Evolutionary conservation across 2,329 filamentous ascomycete species (phyloP), one percentile per base, ranked within the genome.

Genomic region (Colletotrichum tropicicola): DNA sequence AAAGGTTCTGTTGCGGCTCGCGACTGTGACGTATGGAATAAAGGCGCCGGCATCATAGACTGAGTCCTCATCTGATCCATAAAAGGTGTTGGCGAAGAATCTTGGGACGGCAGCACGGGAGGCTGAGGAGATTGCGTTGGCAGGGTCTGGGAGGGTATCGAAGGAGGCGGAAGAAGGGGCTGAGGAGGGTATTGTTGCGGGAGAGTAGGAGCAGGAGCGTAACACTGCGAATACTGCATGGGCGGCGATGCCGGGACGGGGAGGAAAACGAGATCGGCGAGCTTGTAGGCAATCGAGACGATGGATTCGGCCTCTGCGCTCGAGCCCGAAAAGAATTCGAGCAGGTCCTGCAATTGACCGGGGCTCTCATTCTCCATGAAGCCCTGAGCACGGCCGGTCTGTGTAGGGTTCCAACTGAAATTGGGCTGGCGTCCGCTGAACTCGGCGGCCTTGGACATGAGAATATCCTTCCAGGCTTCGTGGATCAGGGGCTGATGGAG

Each of bases 401-500:
- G 83, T 68, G 83, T 84, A 1, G 83, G 79, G 59, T 86, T 83
- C 89, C 89, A 91, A 57, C 87, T 85, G 70, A 89, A 86, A 69
- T 89, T 85, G 13, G 88, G 87, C 64, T 89, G 83, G 53, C 82
- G 78, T 27, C 80, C 77, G 39, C 73, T 80, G 70, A 86, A 84
- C 66, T 89, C 85, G 17, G 85, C 82, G 67, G 89, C 84, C 70
- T 87, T 83, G 65, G 78, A 78, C 35, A 77, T 76, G 51, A 87
- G 80, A 30, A 89, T 75, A 1, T 82, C 79, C 66, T 88, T 87
- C 89, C 89, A 91, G 5, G 86, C 85, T 54, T 85, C 82, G 67
- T 85, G 83, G 44, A 91, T 85, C 32, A 85, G 82, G 1, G 88
- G 85, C 72, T 91, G 89, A 70, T 90, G 89, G n/a, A 91, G 78